A percentile compares a stretch with the other conserved stretches of the same genome.
Conservation (phyloP, 2,329 filamentous ascomycete genomes). For the Cylindrodendrum hubeiense region DNA sequence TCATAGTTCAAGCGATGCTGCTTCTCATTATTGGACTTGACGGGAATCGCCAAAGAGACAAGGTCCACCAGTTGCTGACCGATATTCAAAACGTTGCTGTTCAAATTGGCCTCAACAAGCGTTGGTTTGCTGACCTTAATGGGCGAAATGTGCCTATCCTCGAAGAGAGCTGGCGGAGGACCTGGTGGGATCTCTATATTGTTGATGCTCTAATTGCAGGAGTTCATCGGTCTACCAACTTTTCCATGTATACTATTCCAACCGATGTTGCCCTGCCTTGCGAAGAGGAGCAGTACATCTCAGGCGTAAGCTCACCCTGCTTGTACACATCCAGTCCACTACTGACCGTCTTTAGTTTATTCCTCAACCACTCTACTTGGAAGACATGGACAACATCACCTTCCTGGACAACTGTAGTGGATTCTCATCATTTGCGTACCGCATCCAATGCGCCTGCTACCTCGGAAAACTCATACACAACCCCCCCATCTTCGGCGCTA, state of each 20-base stretch:
- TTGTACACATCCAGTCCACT: background rate
- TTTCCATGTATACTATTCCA: constrained; percentile 74
- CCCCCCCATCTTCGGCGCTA: constrained; percentile 61
- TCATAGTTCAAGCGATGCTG: constrained; percentile 80
- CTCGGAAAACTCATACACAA: constrained; percentile 79
- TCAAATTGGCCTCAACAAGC: constrained; percentile 79
- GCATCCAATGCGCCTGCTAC: constrained; percentile 83
- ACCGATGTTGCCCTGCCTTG: constrained; percentile 82
- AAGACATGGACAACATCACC: constrained; percentile 81
- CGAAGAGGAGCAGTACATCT: constrained; percentile 78
- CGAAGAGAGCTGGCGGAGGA: constrained; percentile 86
- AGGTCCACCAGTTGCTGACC: constrained; percentile 75
- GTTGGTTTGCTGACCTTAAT: constrained; percentile 72
- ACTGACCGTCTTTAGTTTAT: constrained; percentile 58
- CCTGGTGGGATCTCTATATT: constrained; percentile 88
- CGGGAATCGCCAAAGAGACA: constrained; percentile 77
- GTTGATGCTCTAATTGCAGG: constrained; percentile 87
- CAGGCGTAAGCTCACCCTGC: constrained; percentile 58
- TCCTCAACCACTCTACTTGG: constrained; percentile 70
- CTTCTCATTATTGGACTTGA: constrained; percentile 83
- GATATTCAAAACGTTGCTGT: constrained; percentile 78
- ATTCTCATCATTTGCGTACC: constrained; percentile 88
- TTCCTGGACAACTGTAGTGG: constrained; percentile 74
- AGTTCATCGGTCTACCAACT: constrained; percentile 78
- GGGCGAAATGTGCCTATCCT: constrained; percentile 74